phyloP scores from a whole-genome alignment of 1,284 basidiomycete genomes.

The Spongiforma sp. region DNA sequence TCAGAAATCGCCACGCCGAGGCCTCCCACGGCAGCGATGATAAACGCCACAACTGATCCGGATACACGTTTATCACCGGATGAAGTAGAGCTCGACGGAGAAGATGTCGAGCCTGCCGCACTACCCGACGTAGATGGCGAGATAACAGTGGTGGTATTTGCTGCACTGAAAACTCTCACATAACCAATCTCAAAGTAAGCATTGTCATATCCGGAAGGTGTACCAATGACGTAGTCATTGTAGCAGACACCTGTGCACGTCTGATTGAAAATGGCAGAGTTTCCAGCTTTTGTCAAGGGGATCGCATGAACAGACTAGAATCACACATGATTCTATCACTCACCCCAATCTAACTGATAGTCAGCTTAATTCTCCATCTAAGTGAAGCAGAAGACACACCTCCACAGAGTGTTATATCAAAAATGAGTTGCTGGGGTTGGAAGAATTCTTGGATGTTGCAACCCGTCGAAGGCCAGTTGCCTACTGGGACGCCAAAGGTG shows the following conservation, averaged over 20 bases:
- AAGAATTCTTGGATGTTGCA: constrained; percentile 71
- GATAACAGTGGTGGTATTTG: constrained; percentile 26
- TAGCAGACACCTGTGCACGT: constrained; percentile 75
- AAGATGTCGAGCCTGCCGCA: constrained; percentile 14
- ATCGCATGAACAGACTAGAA: background rate
- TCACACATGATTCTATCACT: constrained; percentile 22
- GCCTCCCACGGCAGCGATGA: constrained; percentile 18
- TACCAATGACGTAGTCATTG: constrained; percentile 74
- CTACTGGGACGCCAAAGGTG: constrained; percentile 69
- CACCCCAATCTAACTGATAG: constrained; percentile 44
- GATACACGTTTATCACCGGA: constrained; percentile 4
- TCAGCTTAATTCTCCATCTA: constrained; percentile 10
- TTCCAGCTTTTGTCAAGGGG: constrained; percentile 43
- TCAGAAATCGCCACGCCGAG: constrained; percentile 24
- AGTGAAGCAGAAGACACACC: constrained; percentile 23
- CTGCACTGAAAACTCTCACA: constrained; percentile 57
- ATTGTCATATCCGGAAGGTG: constrained; percentile 66
- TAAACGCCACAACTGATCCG: constrained; percentile 8
- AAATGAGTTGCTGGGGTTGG: constrained; percentile 66
- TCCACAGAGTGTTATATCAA: constrained; percentile 81
- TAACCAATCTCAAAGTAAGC: constrained; percentile 80
- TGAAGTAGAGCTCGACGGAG: constrained; percentile 16
- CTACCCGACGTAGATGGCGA: constrained; percentile 27
- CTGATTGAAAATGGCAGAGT: constrained; percentile 56
- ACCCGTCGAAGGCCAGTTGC: constrained; percentile 64